Percentiles rank a stretch among this genome's conserved stretches.
Conservation (phyloP, 169 alveolate species). For the Babesia sp. region DNA sequence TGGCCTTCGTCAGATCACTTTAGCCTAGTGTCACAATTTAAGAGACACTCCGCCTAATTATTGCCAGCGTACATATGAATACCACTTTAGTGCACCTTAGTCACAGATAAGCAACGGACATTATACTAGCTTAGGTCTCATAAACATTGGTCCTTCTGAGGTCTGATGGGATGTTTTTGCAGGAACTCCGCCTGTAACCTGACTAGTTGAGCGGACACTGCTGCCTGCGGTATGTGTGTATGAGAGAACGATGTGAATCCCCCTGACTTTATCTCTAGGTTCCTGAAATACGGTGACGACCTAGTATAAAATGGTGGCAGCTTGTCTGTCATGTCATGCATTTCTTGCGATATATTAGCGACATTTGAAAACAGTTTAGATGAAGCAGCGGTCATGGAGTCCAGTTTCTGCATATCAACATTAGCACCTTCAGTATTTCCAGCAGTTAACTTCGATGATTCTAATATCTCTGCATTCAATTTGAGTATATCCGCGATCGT, state of each 20-base stretch:
- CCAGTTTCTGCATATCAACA: slow-evolving; percentile 26
- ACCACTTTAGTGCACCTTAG: no score
- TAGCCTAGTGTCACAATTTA: slow-evolving; percentile 60
- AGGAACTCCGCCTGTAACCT: slow-evolving; percentile 46
- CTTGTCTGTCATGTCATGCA: slow-evolving; percentile 39
- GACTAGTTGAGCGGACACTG: slow-evolving; percentile 28
- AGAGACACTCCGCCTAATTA: slow-evolving; percentile 16
- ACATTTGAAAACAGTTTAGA: slow-evolving; percentile 27
- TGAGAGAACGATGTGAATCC: slow-evolving; percentile 44
- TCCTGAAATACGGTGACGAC: slow-evolving; percentile 25
- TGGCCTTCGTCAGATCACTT: slow-evolving; percentile 74
- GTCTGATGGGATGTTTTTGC: background rate
- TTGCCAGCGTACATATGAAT: background rate
- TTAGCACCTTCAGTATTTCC: background rate
- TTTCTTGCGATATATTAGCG: slow-evolving; percentile 31
- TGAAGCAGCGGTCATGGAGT: slow-evolving; percentile 26
- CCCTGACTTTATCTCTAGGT: slow-evolving; percentile 9
- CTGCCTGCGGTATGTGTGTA: slow-evolving; percentile 34
- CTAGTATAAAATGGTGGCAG: slow-evolving; percentile 63
- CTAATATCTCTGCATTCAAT: slow-evolving; percentile 19
- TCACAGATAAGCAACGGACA: no score
- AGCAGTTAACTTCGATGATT: background rate
- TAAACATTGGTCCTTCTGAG: background rate
- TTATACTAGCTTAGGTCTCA: background rate
- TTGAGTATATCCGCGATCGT: slow-evolving; percentile 23